Percentiles rank a stretch among this genome's conserved stretches.
phyloP scores from a whole-genome alignment of 1,284 basidiomycete species.

The Meira nashicola region DNA sequence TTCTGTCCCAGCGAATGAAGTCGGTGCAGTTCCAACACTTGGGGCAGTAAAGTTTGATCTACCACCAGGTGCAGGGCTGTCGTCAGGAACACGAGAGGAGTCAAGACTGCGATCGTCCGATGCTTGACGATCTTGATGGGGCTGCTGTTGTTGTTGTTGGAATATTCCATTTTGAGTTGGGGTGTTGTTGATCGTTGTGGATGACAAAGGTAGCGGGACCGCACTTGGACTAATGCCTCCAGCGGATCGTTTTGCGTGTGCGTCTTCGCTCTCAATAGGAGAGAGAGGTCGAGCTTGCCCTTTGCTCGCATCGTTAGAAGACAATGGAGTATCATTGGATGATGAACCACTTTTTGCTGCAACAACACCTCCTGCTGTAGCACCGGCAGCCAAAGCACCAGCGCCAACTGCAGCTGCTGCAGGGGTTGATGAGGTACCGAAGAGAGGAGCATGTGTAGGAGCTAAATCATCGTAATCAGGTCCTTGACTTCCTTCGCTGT shows the following conservation, averaged over 20 bases:
- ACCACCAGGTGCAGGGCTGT: neutral
- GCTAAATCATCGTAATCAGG: conserved; percentile 11
- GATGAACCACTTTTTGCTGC: conserved; percentile 12
- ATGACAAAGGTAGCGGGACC: neutral
- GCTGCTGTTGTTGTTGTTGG: no score
- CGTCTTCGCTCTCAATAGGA: neutral
- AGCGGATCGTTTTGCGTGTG: neutral
- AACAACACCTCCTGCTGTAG: conserved; percentile 50
- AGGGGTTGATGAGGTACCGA: conserved; percentile 18
- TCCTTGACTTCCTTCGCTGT: conserved; percentile 36
- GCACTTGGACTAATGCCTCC: neutral
- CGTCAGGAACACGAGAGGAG: conserved; percentile 9
- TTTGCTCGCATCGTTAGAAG: neutral
- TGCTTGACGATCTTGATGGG: neutral
- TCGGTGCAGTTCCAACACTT: conserved; percentile 24
- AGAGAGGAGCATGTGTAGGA: conserved; percentile 42
- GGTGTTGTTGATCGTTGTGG: neutral
- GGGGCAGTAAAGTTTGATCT: neutral
- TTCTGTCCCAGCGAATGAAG: conserved; percentile 43
- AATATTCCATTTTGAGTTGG: no score
- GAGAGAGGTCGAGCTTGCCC: neutral
- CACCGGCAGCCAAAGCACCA: conserved; percentile 1
- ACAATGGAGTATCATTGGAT: conserved; percentile 31
- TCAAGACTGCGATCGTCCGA: conserved; percentile 21
- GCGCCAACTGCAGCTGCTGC: conserved; percentile 1